Conservation (phyloP, 1,139 yeast species). For the Kurtzmaniella quercitrusa region DNA sequence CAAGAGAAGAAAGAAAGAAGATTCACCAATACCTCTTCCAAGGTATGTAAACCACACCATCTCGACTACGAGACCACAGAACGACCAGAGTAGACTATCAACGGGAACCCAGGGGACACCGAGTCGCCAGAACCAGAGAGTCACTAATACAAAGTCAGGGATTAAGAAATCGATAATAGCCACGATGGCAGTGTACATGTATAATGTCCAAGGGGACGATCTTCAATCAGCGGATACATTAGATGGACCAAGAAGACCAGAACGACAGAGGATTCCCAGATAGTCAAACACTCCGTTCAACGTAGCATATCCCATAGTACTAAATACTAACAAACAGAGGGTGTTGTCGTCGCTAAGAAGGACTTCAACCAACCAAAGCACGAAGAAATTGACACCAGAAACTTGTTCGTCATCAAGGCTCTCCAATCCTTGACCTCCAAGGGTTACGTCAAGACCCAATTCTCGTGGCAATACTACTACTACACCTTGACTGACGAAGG, state of each 20-base stretch:
- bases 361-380: slow-evolving; percentile 97
- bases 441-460: slow-evolving; percentile 99
- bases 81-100: neutral
- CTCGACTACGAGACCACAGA: slow-evolving; percentile 1
- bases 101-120: too few species aligned
- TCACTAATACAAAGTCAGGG: too few species aligned
- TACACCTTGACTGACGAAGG: slow-evolving; percentile 99
- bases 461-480: slow-evolving; percentile 99
- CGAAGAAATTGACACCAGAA: slow-evolving; percentile 96
- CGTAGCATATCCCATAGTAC: neutral
- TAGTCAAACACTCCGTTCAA: neutral
- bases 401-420: slow-evolving; percentile 98
- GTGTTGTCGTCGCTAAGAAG: slow-evolving; percentile 99
- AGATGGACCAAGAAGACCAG: too few species aligned
- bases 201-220: too few species aligned
- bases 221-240: too few species aligned
- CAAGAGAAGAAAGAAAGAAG: slow-evolving; percentile 99
- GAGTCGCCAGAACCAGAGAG: too few species aligned
- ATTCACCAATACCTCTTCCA: slow-evolving; percentile 98
- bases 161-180: too few species aligned
- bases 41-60: slow-evolving; percentile 55
- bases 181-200: too few species aligned
- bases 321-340: slow-evolving; percentile 51
- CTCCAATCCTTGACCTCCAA: slow-evolving; percentile 98
- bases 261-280: too few species aligned